A percentile compares a stretch with the other conserved stretches of the same genome.
Conservation (phyloP, 2,329 filamentous ascomycete species). For the Pseudogymnoascus sp. region DNA sequence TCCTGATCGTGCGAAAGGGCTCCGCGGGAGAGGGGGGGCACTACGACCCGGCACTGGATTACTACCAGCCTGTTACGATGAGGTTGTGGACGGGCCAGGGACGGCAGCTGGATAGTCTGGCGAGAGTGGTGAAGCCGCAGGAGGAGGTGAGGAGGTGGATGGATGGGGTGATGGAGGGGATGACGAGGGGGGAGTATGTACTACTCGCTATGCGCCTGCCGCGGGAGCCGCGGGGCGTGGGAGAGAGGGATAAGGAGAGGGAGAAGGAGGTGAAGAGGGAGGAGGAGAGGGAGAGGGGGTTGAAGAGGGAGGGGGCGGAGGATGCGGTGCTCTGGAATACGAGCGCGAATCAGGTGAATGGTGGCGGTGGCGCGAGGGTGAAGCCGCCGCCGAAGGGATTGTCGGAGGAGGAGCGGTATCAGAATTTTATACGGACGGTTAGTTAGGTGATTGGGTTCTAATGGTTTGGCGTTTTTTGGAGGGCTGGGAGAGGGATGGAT, state of each 20-base stretch:
- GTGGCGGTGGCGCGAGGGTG: slow-evolving; percentile 8
- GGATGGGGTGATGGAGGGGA: slow-evolving; percentile 62
- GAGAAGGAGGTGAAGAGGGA: slow-evolving; percentile 21
- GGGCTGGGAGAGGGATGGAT: neutral
- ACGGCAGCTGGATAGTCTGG: slow-evolving; percentile 51
- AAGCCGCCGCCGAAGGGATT: slow-evolving; percentile 19
- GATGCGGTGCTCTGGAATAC: slow-evolving; percentile 30
- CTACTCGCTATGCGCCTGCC: slow-evolving; percentile 60
- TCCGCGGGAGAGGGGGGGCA: slow-evolving; percentile 53
- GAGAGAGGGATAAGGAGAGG: slow-evolving; percentile 13
- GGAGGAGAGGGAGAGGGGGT: slow-evolving; percentile 17
- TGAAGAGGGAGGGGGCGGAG: slow-evolving; percentile 18
- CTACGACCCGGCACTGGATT: slow-evolving; percentile 56
- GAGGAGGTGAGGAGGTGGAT: slow-evolving; percentile 59
- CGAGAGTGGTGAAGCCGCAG: slow-evolving; percentile 51
- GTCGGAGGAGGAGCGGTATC: slow-evolving; percentile 39
- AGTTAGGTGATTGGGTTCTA: neutral
- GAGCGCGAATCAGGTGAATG: slow-evolving; percentile 19
- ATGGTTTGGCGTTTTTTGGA: neutral
- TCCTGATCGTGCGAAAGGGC: slow-evolving; percentile 67
- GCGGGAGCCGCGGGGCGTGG: slow-evolving; percentile 25
- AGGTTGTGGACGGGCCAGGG: slow-evolving; percentile 47
- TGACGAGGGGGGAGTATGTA: slow-evolving; percentile 60
- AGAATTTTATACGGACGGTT: slow-evolving; percentile 33
- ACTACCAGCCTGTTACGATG: slow-evolving; percentile 68